Evolutionary conservation across 2,329 filamentous ascomycete species (phyloP), one percentile per base, ranked within the genome.

Genomic region (Curvularia sp.): DNA sequence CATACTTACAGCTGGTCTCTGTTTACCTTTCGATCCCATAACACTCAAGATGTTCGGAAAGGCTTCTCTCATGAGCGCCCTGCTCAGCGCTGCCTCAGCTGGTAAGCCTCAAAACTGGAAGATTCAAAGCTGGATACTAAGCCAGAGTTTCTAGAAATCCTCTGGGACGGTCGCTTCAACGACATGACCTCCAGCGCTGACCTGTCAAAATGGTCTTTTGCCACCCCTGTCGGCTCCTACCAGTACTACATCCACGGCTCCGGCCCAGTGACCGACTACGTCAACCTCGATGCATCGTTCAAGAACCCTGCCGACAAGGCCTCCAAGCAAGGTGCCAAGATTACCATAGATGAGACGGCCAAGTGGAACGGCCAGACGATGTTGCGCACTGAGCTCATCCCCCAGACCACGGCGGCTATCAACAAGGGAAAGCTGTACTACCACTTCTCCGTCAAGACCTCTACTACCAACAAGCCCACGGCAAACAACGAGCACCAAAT

Each of bases 181-280:
- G 83, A 86, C 62, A 78, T 87, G 65, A 76, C 79, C 13, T 80
- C 83, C 10, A 81, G 81, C 47, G 68, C 80, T 4, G 86, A 88
- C 70, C 81, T 89, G 38, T 77, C 81, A 65, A 82, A 83, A 41
- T 89, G 88, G 88, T 87, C 84, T 8, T 91, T 85, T 83, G 81
- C 82, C 13, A 89, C 86, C 76, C 84, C 88, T 73, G 85, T 89
- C 67, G 87, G 87, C 1, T 83, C 86, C 0, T 92, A 90, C 78
- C 89, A 92, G 75, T 92, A 89, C 81, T 91, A 91, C 79, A 91
- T 91, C 70, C 89, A 92, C 78, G 89, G 89, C 38, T 77, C 79
- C 10, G 83, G 81, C n/a, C 41, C 77, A 0, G 81, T 86, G 9
- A 80, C 80, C 35, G 77, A 85, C 67, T 90, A 90, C 75, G 82